Conservation (phyloP, 2,329 filamentous ascomycete genomes). For the Colletotrichum coccodes region DNA sequence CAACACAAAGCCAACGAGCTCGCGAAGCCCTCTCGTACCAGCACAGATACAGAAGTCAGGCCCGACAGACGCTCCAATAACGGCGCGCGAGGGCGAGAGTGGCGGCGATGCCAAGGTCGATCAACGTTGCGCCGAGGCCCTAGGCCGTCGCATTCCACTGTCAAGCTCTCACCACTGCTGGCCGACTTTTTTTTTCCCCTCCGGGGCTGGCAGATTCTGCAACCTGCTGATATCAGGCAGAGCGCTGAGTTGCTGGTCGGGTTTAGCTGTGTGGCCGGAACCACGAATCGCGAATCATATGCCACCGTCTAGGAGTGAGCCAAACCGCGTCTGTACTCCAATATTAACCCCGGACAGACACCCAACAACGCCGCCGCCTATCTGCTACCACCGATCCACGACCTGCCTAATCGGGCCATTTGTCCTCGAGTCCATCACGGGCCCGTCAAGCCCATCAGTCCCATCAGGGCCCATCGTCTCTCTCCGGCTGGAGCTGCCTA, state of each 20-base stretch:
- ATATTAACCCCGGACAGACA: constrained; percentile 8
- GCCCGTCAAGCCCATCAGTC: constrained; percentile 13
- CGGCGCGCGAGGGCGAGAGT: background rate
- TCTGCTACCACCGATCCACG: constrained; percentile 9
- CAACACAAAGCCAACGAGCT: constrained; percentile 14
- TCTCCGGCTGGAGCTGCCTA: constrained; percentile 5
- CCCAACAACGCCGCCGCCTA: constrained; percentile 11
- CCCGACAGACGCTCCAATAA: constrained; percentile 25
- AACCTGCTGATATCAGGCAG: background rate
- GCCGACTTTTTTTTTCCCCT: background rate
- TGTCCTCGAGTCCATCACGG: constrained; percentile 25
- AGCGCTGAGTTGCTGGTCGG: background rate
- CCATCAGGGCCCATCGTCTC: constrained; percentile 24
- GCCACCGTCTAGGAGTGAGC: background rate
- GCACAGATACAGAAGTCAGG: constrained; percentile 21
- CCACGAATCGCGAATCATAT: constrained; percentile 13
- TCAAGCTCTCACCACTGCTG: background rate
- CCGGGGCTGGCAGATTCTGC: background rate
- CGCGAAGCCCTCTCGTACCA: constrained; percentile 1
- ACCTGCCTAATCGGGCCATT: constrained; percentile 34
- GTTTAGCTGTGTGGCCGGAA: background rate
- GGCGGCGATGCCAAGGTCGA: constrained; percentile 33
- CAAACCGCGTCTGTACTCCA: background rate
- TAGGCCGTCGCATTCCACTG: constrained; percentile 23
- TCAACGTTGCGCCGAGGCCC: constrained; percentile 29